These are phyloP conservation scores for Phytomonas francai DNA, from an alignment of 208 protist genomes.

Conservation along the genomic window DNA sequence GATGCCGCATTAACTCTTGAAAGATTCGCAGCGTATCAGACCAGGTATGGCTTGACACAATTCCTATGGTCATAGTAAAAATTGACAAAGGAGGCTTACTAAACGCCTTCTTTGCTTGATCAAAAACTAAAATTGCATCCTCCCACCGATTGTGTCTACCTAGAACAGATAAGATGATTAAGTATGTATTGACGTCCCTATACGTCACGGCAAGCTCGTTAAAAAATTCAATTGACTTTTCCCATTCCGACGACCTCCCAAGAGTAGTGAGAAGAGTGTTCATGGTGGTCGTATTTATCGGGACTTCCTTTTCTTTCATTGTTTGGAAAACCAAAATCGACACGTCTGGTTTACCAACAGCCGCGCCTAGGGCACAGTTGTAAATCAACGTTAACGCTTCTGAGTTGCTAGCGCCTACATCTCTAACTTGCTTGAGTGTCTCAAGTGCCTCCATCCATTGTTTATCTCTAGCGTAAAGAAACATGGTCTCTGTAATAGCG, in stretches of 20 bases:
- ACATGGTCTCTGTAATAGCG: conserved; percentile 64
- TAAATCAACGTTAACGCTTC: conserved; percentile 77
- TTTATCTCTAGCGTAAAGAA: conserved; percentile 67
- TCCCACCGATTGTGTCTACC: conserved; percentile 60
- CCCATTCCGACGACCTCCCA: conserved; percentile 34
- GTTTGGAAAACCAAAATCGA: conserved; percentile 28
- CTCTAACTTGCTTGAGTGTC: conserved; percentile 24
- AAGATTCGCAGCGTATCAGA: conserved; percentile 54
- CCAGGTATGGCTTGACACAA: conserved; percentile 58
- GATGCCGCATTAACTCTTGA: conserved; percentile 55
- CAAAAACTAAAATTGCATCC: conserved; percentile 41
- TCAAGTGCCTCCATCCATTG: conserved; percentile 65
- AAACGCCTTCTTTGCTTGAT: conserved; percentile 28
- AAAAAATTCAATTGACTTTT: conserved; percentile 65
- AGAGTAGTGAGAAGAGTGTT: conserved; percentile 78
- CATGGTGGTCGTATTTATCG: conserved; percentile 60
- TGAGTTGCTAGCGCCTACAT: conserved; percentile 19
- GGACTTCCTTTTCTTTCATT: conserved; percentile 44
- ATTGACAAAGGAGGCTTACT: conserved; percentile 47
- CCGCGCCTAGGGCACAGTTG: conserved; percentile 79
- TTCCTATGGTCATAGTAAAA: conserved; percentile 60
- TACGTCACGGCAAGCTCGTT: conserved; percentile 17
- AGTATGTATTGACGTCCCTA: conserved; percentile 70
- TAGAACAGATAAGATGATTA: conserved; percentile 66
- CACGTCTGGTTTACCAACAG: conserved; percentile 51